Evolutionary conservation across 306 rosid species (phyloP).

Genomic region (Rubus parviflorus): DNA sequence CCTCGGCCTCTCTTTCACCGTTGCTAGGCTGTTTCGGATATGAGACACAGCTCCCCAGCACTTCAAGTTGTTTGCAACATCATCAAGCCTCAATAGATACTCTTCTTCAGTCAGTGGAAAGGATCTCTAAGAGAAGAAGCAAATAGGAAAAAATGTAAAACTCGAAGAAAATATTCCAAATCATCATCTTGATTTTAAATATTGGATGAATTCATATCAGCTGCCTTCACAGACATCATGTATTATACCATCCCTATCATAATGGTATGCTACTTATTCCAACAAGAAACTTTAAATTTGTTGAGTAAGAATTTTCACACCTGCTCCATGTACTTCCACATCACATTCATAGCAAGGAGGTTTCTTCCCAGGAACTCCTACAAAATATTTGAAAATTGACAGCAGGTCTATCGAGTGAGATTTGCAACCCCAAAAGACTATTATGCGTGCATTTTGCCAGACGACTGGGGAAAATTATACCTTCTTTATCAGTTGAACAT

Average conservation of each 20-base stretch:
- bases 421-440: not conserved
- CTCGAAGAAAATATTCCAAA: not conserved
- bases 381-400: not conserved
- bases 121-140: constrained; percentile 55
- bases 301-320: constrained; percentile 37
- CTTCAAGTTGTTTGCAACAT: constrained; percentile 79
- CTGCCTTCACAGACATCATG: not conserved
- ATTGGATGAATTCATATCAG: not conserved
- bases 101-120: constrained; percentile 97
- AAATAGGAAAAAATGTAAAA: not conserved
- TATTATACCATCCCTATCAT: not conserved
- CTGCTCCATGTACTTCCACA: constrained; percentile 99
- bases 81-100: constrained; percentile 90
- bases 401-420: not conserved
- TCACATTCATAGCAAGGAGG: constrained; percentile 92
- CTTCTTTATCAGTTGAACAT: constrained; percentile 93
- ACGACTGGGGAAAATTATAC: constrained; percentile 28
- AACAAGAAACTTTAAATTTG: not conserved
- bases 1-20: constrained; percentile 84
- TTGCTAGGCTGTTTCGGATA: constrained; percentile 80
- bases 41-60: constrained; percentile 99
- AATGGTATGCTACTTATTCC: not conserved
- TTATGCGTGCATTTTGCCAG: not conserved
- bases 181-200: not conserved
- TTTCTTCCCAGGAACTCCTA: constrained; percentile 98